Conservation (phyloP, 768 basidiomycete genomes). For the Lactarius hengduanensis region DNA sequence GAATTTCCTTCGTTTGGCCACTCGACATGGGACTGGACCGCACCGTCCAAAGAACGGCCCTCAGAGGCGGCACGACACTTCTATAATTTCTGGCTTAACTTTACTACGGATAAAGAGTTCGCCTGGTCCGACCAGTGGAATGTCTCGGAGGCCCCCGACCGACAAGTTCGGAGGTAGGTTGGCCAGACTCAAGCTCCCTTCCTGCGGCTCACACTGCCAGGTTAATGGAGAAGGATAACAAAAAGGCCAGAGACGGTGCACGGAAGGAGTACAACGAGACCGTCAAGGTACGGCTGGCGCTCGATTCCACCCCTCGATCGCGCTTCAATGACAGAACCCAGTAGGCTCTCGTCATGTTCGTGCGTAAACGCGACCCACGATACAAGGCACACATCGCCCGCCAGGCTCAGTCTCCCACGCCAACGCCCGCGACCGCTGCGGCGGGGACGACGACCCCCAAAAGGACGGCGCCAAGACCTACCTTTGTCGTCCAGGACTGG, state of each 20-base stretch:
- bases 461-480: conserved; percentile 37
- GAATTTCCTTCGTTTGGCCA: conserved; percentile 84
- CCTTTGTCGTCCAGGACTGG: conserved; percentile 88
- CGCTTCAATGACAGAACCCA: conserved; percentile 3
- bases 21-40: conserved; percentile 70
- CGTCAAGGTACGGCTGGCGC: conserved; percentile 57
- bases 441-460: conserved; percentile 34
- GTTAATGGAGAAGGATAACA: conserved; percentile 95
- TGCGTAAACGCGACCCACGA: conserved; percentile 87
- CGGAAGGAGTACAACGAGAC: conserved; percentile 91
- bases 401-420: conserved; percentile 44
- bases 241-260: conserved; percentile 84
- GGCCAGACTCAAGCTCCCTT: background rate
- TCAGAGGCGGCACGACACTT: conserved; percentile 65
- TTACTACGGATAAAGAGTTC: conserved; percentile 85
- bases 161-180: conserved; percentile 70
- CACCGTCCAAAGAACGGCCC: conserved; percentile 44
- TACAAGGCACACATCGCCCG: conserved; percentile 62
- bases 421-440: conserved; percentile 25
- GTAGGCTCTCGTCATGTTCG: conserved; percentile 70
- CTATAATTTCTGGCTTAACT: conserved; percentile 85
- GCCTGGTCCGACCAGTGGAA: conserved; percentile 87
- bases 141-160: conserved; percentile 78
- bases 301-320: conserved; percentile 3
- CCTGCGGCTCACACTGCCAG: conserved; percentile 41